Conservation (phyloP, 306 rosid genomes). For the Rosa lucieae region DNA sequence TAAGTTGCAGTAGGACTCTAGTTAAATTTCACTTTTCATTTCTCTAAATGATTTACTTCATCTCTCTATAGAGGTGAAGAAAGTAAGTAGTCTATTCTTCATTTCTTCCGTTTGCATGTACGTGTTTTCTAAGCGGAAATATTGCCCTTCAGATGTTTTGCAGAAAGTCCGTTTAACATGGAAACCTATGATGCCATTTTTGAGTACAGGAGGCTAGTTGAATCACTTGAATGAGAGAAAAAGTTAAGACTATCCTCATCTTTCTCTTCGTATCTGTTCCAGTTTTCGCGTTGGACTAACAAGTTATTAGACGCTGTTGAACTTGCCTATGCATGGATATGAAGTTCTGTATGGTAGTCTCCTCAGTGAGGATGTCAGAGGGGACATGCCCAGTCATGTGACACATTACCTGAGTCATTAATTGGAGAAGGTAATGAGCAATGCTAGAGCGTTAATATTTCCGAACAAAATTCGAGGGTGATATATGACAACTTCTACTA, state of each 20-base stretch:
- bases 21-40: background rate
- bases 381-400: background rate
- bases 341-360: background rate
- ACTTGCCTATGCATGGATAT: background rate
- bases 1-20: background rate
- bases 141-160: constrained; percentile 46
- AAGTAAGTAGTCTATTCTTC: background rate
- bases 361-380: background rate
- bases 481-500: background rate
- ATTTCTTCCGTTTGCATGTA: constrained; percentile 4
- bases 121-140: background rate
- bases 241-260: background rate
- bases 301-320: background rate
- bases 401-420: background rate
- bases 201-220: constrained; percentile 27
- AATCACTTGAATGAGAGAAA: constrained; percentile 11
- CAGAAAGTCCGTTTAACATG: constrained; percentile 46
- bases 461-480: background rate
- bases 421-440: background rate
- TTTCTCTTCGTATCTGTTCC: background rate
- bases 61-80: background rate
- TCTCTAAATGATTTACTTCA: background rate
- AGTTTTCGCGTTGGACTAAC: background rate
- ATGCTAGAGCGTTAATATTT: background rate
- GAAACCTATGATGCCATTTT: constrained; percentile 58